Base-by-base conservation (phyloP, 1,284 basidiomycete genomes). In the Ustilago curta region DNA sequence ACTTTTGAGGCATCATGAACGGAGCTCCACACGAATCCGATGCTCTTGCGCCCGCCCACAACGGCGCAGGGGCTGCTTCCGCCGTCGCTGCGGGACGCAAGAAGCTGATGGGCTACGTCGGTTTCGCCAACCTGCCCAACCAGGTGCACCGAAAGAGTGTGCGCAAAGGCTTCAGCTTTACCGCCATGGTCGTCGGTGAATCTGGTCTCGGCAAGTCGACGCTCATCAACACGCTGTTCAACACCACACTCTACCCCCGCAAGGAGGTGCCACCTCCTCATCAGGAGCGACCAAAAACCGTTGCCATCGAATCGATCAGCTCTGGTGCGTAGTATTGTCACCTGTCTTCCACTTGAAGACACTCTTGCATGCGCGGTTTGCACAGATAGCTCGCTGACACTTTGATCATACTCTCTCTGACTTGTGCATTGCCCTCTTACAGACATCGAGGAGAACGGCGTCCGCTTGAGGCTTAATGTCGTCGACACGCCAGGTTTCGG, bases 401-500 rank as follows among this genome's bases (percentile, higher is more conserved):
- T 8, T 31, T 18, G 25, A 27, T 29, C 16, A 11, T n/a, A 4
- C 27, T 16, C 27, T 4, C 19, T 47, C 45, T 31, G 11, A 25
- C 16, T 32, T 32, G 3, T 32, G 31, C 27, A n/a, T 29, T 18
- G 11, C 18, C 25, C 32, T 8, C 23, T 4, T 37, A 21, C 64
- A 80, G 82, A 84, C 59, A 84, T 84, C 44, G 82, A 82, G 60
- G 83, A 84, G 73, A 84, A 83, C 68, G 83, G 82, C 25, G 83
- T 84, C 49, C 79, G 83, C 37, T 77, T 84, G 61, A 77, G 77
- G 25, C 74, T 84, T 54, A 84, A 79, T 64, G 81, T 84, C 50
- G 82, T 84, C 56, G 83, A 84, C 66, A 84, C 83, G 18, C 83
- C 83, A 29, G 83, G 83, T 35, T 84, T 83, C 55, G 83, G 82